Conservation (phyloP, 768 basidiomycete genomes). For the Podaxis pistillaris region DNA sequence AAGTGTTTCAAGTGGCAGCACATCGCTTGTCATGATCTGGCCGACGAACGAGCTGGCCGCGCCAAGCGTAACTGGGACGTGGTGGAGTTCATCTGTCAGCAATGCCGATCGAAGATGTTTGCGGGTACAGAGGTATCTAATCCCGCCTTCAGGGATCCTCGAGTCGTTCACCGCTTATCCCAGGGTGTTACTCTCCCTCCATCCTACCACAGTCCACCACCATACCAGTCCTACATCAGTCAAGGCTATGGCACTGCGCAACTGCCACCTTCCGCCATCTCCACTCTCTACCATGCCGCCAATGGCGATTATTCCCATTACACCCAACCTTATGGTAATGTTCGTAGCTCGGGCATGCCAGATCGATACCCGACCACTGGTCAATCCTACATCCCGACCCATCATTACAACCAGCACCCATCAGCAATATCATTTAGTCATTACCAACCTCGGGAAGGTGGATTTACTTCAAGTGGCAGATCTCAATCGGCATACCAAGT, state of each 20-base stretch:
- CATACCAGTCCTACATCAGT: slow-evolving; percentile 7
- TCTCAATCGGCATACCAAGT: slow-evolving; percentile 20
- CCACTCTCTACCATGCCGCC: slow-evolving; percentile 11
- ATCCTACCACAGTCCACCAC: neutral
- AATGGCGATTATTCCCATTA: slow-evolving; percentile 10
- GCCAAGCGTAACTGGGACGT: slow-evolving; percentile 78
- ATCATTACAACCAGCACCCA: slow-evolving; percentile 11
- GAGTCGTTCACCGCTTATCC: neutral
- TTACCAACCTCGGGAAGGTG: slow-evolving; percentile 44
- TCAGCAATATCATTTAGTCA: slow-evolving; percentile 41
- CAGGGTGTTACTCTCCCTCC: neutral
- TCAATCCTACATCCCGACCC: slow-evolving; percentile 4
- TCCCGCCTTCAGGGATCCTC: neutral
- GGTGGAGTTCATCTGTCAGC: slow-evolving; percentile 78
- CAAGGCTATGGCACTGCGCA: neutral
- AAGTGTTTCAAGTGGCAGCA: slow-evolving; percentile 88
- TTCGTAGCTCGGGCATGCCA: neutral
- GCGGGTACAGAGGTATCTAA: slow-evolving; percentile 2
- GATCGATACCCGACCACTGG: slow-evolving; percentile 1
- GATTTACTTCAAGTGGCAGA: slow-evolving; percentile 28
- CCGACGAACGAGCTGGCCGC: slow-evolving; percentile 61
- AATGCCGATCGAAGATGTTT: slow-evolving; percentile 39
- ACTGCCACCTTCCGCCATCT: neutral
- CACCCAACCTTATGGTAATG: slow-evolving; percentile 2
- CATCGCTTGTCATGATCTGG: slow-evolving; percentile 76